A percentile compares a stretch with the other conserved stretches of the same genome.
These are phyloP conservation scores for Nakazawaea peltata DNA, from an alignment of 805 yeast species.

Conservation along the genomic window DNA sequence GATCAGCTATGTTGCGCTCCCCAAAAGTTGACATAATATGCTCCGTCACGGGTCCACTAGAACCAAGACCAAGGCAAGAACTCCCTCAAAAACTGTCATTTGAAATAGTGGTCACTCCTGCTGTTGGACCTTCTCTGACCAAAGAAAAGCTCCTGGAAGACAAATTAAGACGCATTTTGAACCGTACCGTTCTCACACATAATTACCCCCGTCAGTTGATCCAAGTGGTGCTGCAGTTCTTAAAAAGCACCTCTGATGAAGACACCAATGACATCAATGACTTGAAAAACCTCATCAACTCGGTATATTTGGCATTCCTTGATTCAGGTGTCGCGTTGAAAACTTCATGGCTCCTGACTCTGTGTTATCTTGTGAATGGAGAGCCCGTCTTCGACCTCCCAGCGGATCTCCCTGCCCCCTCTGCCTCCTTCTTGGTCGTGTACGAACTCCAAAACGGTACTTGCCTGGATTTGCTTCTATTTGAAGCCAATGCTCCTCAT, in stretches of 20 bases:
- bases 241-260: slow-evolving; percentile 43
- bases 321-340: slow-evolving; percentile 72
- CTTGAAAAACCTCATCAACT: slow-evolving; percentile 15
- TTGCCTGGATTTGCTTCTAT: slow-evolving; percentile 48
- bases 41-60: slow-evolving; percentile 89
- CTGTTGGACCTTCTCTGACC: slow-evolving; percentile 61
- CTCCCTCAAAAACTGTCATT: slow-evolving; percentile 69
- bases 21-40: slow-evolving; percentile 47
- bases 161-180: slow-evolving; percentile 52
- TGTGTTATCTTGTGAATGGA: slow-evolving; percentile 32
- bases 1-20: slow-evolving; percentile 42
- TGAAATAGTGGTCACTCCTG: slow-evolving; percentile 75
- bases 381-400: slow-evolving; percentile 36
- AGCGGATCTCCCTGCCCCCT: slow-evolving; percentile 28
- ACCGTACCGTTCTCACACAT: slow-evolving; percentile 50
- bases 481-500: slow-evolving; percentile 41
- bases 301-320: slow-evolving; percentile 63
- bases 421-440: slow-evolving; percentile 64
- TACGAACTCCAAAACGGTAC: slow-evolving; percentile 44
- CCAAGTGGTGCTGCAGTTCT: slow-evolving; percentile 59
- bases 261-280: slow-evolving; percentile 18
- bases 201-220: slow-evolving; percentile 74
- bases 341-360: slow-evolving; percentile 51
- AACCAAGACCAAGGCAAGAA: slow-evolving; percentile 76
- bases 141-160: slow-evolving; percentile 75